Conservation (phyloP, 495 filamentous ascomycete species). For the Entonaema liquescens region DNA sequence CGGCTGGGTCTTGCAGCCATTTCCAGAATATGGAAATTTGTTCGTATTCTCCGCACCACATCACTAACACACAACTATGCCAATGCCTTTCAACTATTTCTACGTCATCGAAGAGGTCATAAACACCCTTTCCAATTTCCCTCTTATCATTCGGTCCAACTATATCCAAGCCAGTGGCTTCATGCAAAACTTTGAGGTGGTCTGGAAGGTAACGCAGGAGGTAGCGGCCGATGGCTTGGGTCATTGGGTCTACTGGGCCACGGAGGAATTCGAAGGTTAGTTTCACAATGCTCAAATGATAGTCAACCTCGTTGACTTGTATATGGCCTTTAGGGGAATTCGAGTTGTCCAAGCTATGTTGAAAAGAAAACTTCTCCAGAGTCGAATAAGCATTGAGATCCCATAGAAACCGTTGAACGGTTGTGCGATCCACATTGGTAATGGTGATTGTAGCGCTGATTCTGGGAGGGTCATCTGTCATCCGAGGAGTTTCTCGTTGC, state of each 20-base stretch:
- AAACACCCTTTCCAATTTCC: constrained; percentile 39
- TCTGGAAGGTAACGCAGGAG: constrained; percentile 15
- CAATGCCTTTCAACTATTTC: constrained; percentile 39
- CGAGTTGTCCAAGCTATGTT: constrained; percentile 14
- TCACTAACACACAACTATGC: constrained; percentile 12
- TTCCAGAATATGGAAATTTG: constrained; percentile 2
- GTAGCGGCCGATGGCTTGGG: background rate
- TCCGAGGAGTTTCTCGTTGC: constrained; percentile 26
- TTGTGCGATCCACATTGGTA: constrained; percentile 34
- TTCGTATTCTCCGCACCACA: background rate
- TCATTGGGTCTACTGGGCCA: constrained; percentile 1
- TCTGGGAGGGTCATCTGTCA: constrained; percentile 34
- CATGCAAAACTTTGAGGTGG: constrained; percentile 23
- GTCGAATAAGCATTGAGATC: constrained; percentile 32
- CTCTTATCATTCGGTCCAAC: constrained; percentile 37
- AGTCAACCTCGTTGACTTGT: constrained; percentile 38
- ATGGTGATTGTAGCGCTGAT: constrained; percentile 42
- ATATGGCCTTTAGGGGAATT: constrained; percentile 6
- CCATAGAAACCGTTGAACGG: constrained; percentile 40
- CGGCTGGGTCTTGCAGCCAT: constrained; percentile 15
- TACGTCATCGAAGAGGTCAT: constrained; percentile 34
- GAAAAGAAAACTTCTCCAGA: constrained; percentile 16
- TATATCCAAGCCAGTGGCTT: constrained; percentile 34
- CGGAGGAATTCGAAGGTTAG: constrained; percentile 30
- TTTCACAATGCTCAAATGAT: constrained; percentile 36